Evolutionary conservation across 177 flowering plant species (phyloP).

Genomic region (Telopea speciosissima): DNA sequence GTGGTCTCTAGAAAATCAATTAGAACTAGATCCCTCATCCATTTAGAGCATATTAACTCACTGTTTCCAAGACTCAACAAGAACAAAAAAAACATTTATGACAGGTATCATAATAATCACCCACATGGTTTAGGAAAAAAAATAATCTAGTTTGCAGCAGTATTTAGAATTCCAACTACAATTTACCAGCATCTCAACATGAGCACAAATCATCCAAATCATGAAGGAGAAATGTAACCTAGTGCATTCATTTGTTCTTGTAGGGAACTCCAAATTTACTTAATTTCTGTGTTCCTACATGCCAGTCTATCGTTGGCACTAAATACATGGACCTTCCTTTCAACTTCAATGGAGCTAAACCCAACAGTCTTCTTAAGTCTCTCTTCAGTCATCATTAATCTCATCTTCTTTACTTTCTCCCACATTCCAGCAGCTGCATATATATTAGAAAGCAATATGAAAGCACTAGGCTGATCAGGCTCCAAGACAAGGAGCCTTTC

Average conservation of each 20-base stretch:
- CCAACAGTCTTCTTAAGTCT: slow-evolving; percentile 19
- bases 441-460: slow-evolving; percentile 31
- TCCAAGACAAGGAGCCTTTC: slow-evolving; percentile 28
- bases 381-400: slow-evolving; percentile 12
- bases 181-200: slow-evolving; percentile 10
- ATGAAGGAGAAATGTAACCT: slow-evolving; percentile 11
- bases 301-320: slow-evolving; percentile 8
- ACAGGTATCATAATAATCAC: slow-evolving; percentile 1
- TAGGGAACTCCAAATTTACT: slow-evolving; percentile 5
- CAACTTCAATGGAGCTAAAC: slow-evolving; percentile 20
- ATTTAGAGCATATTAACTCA: no score
- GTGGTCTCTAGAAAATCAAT: no score
- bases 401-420: slow-evolving; percentile 20
- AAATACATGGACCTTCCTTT: slow-evolving; percentile 16
- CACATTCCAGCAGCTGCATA: slow-evolving; percentile 29
- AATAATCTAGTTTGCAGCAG: slow-evolving; percentile 3
- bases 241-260: slow-evolving; percentile 10
- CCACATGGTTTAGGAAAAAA: slow-evolving; percentile 3
- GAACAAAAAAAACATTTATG: not conserved
- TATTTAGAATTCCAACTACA: slow-evolving; percentile 7
- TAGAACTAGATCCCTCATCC: no score
- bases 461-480: slow-evolving; percentile 15
- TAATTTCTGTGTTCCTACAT: slow-evolving; percentile 3
- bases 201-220: slow-evolving; percentile 13
- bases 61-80: not conserved